These are phyloP conservation scores for Globisporangium rhizosaccharum DNA, from an alignment of 352 stramenopile genomes.

Conservation along the genomic window DNA sequence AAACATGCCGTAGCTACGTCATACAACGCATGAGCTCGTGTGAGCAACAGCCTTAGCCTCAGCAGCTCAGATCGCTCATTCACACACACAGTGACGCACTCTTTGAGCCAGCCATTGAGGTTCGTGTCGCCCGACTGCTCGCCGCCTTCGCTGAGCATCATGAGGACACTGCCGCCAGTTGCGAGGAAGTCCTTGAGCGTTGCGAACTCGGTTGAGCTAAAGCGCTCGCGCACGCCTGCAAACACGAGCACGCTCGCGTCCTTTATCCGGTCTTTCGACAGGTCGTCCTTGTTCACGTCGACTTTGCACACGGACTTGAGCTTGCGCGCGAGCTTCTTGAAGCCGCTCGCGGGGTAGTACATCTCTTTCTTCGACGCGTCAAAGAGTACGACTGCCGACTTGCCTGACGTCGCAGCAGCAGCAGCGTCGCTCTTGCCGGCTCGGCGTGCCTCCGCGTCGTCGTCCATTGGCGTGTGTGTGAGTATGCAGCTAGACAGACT, in stretches of 20 bases:
- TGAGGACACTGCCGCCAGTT: slow-evolving; percentile 83
- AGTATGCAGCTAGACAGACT: background rate
- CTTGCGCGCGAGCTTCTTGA: slow-evolving; percentile 92
- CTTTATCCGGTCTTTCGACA: slow-evolving; percentile 85
- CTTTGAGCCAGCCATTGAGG: slow-evolving; percentile 93
- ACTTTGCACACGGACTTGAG: slow-evolving; percentile 89
- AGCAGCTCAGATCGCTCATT: background rate
- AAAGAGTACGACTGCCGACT: slow-evolving; percentile 64
- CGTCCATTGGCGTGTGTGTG: slow-evolving; percentile 11
- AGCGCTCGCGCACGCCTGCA: slow-evolving; percentile 84
- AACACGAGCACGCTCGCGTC: slow-evolving; percentile 88
- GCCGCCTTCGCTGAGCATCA: slow-evolving; percentile 90
- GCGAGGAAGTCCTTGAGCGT: slow-evolving; percentile 89
- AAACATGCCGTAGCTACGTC: slow-evolving; percentile 72
- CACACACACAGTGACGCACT: slow-evolving; percentile 37
- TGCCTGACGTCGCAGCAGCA: slow-evolving; percentile 2
- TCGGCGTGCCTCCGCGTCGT: slow-evolving; percentile 3
- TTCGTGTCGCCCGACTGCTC: slow-evolving; percentile 90
- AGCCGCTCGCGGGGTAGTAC: slow-evolving; percentile 86
- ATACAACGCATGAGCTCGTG: background rate
- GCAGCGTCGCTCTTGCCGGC: slow-evolving; percentile 1
- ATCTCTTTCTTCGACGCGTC: slow-evolving; percentile 93
- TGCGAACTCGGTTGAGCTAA: slow-evolving; percentile 84
- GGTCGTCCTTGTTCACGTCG: slow-evolving; percentile 93
- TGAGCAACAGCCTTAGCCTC: background rate